A percentile compares a stretch with the other conserved stretches of the same genome.
Conservation (phyloP, 1,139 yeast genomes). For the Chernovozyma aurita region DNA sequence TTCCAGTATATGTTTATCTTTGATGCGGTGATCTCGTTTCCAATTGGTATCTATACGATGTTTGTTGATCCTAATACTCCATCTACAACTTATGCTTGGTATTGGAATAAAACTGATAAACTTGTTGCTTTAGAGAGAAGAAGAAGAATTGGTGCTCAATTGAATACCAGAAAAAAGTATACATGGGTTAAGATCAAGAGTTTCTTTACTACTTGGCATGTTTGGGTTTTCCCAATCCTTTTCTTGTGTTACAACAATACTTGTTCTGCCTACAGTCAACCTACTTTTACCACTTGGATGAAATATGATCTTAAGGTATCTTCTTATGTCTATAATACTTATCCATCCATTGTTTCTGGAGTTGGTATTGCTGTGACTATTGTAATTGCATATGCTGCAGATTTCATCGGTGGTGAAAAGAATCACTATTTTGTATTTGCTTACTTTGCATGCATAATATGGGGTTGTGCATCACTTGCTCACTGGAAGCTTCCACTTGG, state of each 20-base stretch:
- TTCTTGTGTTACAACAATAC: slow-evolving; percentile 49
- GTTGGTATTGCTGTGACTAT: slow-evolving; percentile 40
- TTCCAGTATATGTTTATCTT: slow-evolving; percentile 39
- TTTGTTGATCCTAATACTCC: slow-evolving; percentile 37
- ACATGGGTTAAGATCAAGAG: slow-evolving; percentile 35
- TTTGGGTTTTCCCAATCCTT: slow-evolving; percentile 43
- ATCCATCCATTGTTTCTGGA: slow-evolving; percentile 45
- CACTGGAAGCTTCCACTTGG: slow-evolving; percentile 45
- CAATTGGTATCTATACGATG: slow-evolving; percentile 33
- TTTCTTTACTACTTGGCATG: slow-evolving; percentile 47
- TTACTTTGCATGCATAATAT: slow-evolving; percentile 30
- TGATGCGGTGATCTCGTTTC: slow-evolving; percentile 34
- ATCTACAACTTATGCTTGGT: slow-evolving; percentile 35
- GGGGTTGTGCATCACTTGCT: slow-evolving; percentile 42
- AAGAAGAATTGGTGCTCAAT: slow-evolving; percentile 42
- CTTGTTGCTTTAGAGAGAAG: slow-evolving; percentile 37
- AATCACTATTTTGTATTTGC: slow-evolving; percentile 32
- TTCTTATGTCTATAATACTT: slow-evolving; percentile 40
- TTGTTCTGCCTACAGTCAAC: slow-evolving; percentile 39
- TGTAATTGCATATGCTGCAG: slow-evolving; percentile 36
- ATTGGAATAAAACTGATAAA: slow-evolving; percentile 29
- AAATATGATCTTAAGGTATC: slow-evolving; percentile 36
- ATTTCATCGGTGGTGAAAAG: slow-evolving; percentile 38
- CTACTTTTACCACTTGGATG: slow-evolving; percentile 54
- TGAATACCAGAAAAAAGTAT: slow-evolving; percentile 40